Conservation (phyloP, 345 rosid species). For the Eucalyptus viminalis region DNA sequence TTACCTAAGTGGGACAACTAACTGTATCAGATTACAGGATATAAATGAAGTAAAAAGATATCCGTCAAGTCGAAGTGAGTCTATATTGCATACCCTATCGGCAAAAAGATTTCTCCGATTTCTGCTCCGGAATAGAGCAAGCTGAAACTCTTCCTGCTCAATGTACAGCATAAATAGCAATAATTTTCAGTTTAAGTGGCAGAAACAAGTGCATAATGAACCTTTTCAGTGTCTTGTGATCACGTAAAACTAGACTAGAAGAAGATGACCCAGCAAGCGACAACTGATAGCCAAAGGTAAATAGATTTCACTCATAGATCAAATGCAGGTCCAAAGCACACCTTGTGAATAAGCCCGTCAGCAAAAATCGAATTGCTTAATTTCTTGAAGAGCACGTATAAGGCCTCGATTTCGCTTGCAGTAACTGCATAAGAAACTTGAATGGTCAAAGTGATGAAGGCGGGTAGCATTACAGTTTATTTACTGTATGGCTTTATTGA, state of each 20-base stretch:
- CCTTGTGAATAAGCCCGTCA: constrained; percentile 94
- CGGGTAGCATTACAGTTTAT: neutral
- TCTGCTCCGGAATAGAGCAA: constrained; percentile 76
- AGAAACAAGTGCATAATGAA: neutral
- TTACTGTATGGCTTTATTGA: neutral
- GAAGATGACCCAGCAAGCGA: neutral
- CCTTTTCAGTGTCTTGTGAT: neutral
- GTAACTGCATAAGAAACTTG: constrained; percentile 38
- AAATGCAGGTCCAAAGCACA: neutral
- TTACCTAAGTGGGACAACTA: neutral
- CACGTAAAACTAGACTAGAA: neutral
- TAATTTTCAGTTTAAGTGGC: neutral
- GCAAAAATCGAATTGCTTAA: constrained; percentile 67
- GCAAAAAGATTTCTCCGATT: constrained; percentile 69
- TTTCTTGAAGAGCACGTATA: constrained; percentile 74
- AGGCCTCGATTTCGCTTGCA: constrained; percentile 65
- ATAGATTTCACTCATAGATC: neutral
- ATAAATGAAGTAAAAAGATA: neutral
- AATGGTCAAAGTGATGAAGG: neutral
- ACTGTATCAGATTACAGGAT: neutral
- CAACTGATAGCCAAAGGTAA: neutral
- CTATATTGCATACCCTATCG: constrained; percentile 43
- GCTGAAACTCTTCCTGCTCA: constrained; percentile 80
- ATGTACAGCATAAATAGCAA: neutral
- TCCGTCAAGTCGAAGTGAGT: neutral